Conservation (phyloP, 2,329 filamentous ascomycete genomes). For the Alternaria alternata region DNA sequence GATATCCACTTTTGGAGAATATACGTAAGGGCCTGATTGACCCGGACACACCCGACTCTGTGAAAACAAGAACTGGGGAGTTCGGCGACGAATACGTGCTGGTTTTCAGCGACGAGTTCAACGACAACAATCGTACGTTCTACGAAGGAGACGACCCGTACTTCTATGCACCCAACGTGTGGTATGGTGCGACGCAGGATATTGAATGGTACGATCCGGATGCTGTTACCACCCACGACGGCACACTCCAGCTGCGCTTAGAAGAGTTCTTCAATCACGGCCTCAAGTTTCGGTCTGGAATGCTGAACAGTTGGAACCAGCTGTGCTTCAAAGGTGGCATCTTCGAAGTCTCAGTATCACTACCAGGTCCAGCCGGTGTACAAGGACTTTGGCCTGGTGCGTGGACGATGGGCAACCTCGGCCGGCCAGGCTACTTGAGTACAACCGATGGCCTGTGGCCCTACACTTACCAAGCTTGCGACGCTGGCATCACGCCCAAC, state of each 20-base stretch:
- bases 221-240: constrained; percentile 59
- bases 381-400: constrained; percentile 63
- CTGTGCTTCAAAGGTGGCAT: constrained; percentile 64
- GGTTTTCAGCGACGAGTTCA: constrained; percentile 67
- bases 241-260: constrained; percentile 57
- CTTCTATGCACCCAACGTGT: constrained; percentile 62
- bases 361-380: constrained; percentile 60
- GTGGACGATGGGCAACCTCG: constrained; percentile 65
- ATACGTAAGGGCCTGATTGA: constrained; percentile 60
- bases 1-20: constrained; percentile 59
- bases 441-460: constrained; percentile 65
- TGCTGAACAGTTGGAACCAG: constrained; percentile 64
- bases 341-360: constrained; percentile 61
- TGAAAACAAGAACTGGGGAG: constrained; percentile 56
- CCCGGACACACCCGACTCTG: constrained; percentile 59
- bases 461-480: constrained; percentile 62
- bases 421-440: constrained; percentile 60
- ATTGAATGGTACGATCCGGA: constrained; percentile 63
- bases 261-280: constrained; percentile 58
- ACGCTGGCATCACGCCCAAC: constrained; percentile 60
- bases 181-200: constrained; percentile 63
- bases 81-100: constrained; percentile 57
- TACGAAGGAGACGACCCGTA: constrained; percentile 66
- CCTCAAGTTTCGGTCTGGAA: constrained; percentile 59
- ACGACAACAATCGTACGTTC: constrained; percentile 61